These are phyloP conservation scores for Fusarium continuum DNA, from an alignment of 2,329 filamentous ascomycete species.

Conservation along the genomic window DNA sequence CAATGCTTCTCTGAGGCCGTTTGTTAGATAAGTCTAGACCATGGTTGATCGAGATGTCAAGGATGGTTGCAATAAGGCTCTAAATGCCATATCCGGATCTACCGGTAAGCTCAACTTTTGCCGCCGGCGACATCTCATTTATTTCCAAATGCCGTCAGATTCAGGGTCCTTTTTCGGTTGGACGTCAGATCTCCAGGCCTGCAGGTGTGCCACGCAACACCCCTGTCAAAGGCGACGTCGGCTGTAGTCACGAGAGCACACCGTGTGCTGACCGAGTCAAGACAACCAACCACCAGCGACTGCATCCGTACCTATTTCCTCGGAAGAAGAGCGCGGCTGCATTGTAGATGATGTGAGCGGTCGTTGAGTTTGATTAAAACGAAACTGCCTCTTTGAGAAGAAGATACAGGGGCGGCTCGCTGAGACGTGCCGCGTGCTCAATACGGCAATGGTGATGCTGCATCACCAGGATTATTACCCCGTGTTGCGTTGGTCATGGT, in stretches of 20 bases:
- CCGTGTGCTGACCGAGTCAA: not conserved
- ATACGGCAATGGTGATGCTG: not conserved
- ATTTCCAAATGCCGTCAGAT: conserved; percentile 7
- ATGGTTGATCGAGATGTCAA: too few species aligned
- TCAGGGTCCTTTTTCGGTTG: conserved; percentile 21
- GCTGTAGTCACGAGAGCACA: conserved; percentile 24
- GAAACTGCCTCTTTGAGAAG: not conserved
- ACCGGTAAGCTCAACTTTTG: not conserved
- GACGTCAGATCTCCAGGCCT: conserved; percentile 27
- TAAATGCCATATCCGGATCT: not conserved
- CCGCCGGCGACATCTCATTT: not conserved
- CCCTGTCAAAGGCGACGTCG: conserved; percentile 34
- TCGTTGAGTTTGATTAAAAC: not conserved
- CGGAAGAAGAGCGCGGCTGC: conserved; percentile 17
- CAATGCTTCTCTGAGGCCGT: too few species aligned
- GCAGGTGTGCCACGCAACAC: conserved; percentile 22
- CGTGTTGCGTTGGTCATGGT: too few species aligned
- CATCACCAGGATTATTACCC: not conserved
- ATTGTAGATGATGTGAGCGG: not conserved
- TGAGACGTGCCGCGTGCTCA: not conserved
- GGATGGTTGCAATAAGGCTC: rapidly evolving
- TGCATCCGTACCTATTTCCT: not conserved
- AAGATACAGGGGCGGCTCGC: not conserved
- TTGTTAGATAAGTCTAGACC: too few species aligned
- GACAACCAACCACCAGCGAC: not conserved